phyloP scores from a whole-genome alignment of 306 rosid genomes.

The Acacia confusa region DNA sequence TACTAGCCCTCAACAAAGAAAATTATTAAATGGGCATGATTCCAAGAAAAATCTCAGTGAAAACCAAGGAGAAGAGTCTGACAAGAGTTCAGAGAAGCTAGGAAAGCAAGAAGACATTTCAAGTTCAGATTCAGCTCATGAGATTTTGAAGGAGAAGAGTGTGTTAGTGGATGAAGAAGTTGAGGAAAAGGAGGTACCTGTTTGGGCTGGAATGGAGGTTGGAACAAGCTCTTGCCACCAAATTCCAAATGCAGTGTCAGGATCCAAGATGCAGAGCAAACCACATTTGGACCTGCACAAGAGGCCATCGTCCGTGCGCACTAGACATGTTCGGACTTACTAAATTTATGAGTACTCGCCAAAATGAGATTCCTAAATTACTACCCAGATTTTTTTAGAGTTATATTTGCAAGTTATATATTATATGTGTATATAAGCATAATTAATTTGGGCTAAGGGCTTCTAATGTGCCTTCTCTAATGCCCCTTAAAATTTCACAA shows the following conservation, averaged over 20 bases:
- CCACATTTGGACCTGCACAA: slow-evolving; percentile 44
- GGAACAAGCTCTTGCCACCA: slow-evolving; percentile 17
- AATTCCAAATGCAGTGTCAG: slow-evolving; percentile 25
- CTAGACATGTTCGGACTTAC: slow-evolving; percentile 34
- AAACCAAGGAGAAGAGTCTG: slow-evolving; percentile 25
- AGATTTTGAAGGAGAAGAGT: slow-evolving; percentile 26
- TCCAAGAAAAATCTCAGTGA: slow-evolving; percentile 31
- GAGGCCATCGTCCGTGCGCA: slow-evolving; percentile 62
- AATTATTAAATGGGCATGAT: slow-evolving; percentile 26
- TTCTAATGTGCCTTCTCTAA: no score
- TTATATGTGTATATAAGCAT: neutral
- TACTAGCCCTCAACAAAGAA: slow-evolving; percentile 35
- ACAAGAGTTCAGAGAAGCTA: slow-evolving; percentile 24
- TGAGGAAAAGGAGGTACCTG: slow-evolving; percentile 23
- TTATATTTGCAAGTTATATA: neutral
- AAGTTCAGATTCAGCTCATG: slow-evolving; percentile 43
- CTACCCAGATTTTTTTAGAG: neutral
- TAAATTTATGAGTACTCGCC: neutral
- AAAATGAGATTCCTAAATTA: neutral
- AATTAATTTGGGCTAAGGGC: neutral
- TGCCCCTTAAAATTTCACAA: no score
- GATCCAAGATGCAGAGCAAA: slow-evolving; percentile 38
- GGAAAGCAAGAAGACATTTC: slow-evolving; percentile 35
- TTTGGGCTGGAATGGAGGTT: neutral
- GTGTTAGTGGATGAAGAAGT: slow-evolving; percentile 23